phyloP scores from a whole-genome alignment of 768 basidiomycete species.

The Kwoniella mangroviensis region DNA sequence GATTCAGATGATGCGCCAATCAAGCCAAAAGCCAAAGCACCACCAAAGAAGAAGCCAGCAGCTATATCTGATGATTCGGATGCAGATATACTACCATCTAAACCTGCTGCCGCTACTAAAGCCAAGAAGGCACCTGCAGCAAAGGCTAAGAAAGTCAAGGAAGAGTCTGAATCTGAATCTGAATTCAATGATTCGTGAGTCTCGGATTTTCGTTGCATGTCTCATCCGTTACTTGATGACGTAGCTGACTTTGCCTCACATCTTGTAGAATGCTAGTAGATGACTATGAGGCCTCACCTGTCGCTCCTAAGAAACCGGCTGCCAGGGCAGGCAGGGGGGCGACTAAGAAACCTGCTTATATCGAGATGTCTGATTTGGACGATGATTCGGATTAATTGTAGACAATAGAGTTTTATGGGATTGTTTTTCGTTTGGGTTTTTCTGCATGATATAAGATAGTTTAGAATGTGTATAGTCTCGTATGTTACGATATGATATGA shows the following conservation, averaged over 20 bases:
- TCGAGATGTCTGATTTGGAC: constrained; percentile 47
- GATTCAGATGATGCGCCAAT: constrained; percentile 34
- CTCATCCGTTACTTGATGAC: not conserved
- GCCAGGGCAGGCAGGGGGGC: constrained; percentile 50
- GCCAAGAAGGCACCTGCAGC: constrained; percentile 30
- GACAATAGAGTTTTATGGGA: not conserved
- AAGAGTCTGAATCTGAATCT: constrained; percentile 42
- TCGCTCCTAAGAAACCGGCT: constrained; percentile 27
- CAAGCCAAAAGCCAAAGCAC: constrained; percentile 38
- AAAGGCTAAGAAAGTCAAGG: constrained; percentile 33
- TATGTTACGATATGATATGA: not conserved
- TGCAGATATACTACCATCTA: constrained; percentile 12
- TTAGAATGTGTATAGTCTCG: not conserved
- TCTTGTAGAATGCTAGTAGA: constrained; percentile 32
- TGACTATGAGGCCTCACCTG: constrained; percentile 39
- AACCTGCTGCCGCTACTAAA: constrained; percentile 20
- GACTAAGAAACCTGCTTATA: constrained; percentile 44
- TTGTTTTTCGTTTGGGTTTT: too few relatives aligned
- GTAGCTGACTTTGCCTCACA: not conserved
- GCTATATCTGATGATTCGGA: constrained; percentile 15
- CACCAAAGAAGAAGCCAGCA: constrained; percentile 32
- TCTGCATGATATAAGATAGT: not conserved
- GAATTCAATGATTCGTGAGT: constrained; percentile 37
- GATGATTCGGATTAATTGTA: constrained; percentile 31
- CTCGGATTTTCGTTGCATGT: not conserved